Conservation (phyloP, 352 stramenopile species). For the Phytophthora tubulina region DNA sequence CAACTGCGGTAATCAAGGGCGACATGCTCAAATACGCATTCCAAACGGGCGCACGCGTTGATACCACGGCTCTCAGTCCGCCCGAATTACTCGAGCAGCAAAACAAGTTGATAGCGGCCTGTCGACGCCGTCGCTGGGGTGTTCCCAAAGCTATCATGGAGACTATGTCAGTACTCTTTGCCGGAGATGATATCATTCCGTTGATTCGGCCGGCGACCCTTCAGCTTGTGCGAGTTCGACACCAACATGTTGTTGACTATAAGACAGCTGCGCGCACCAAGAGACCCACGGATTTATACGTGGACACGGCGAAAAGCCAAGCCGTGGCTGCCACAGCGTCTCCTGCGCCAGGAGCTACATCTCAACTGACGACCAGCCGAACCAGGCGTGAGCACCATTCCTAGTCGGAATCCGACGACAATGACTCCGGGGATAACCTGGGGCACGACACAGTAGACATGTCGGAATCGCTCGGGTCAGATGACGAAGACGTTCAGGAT, state of each 20-base stretch:
- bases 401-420: not conserved
- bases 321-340: not conserved
- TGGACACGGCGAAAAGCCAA: not conserved
- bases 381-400: not conserved
- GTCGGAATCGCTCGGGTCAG: not conserved
- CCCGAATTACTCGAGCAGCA: slow-evolving; percentile 11
- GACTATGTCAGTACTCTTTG: not conserved
- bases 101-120: slow-evolving; percentile 1
- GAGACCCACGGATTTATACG: not conserved
- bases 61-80: not conserved
- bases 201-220: not conserved
- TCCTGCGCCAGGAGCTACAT: not conserved
- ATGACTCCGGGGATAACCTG: not conserved
- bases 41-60: not conserved
- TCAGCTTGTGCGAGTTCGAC: slow-evolving; percentile 7
- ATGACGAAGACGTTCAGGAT: not conserved
- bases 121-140: not conserved
- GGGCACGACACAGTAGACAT: not conserved
- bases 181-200: not conserved
- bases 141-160: not conserved
- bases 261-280: not conserved
- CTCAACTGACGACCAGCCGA: not conserved
- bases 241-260: slow-evolving; percentile 15
- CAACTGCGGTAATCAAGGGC: slow-evolving; percentile 4
- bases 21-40: slow-evolving; percentile 17